phyloP scores from a whole-genome alignment of 1,139 yeast genomes.

The Insectozyma bohioensis region DNA sequence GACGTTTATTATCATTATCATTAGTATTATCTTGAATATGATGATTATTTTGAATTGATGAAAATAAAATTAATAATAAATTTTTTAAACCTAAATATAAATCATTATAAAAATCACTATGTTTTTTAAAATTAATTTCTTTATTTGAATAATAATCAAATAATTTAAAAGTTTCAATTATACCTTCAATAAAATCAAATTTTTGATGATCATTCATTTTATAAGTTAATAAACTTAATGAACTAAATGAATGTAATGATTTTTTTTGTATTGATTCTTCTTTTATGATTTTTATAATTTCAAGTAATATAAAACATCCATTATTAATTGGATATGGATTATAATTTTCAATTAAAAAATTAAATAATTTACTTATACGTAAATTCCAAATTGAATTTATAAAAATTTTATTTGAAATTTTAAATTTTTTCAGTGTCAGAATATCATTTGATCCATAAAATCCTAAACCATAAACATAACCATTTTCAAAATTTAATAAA shows the following conservation, averaged over 20 bases:
- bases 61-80: no score
- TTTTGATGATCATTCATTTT: conserved; percentile 1
- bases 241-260: no score
- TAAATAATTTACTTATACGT: conserved; percentile 15
- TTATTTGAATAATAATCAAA: conserved; percentile 7
- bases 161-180: conserved; percentile 11
- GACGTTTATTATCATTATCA: conserved; percentile 5
- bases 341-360: conserved; percentile 12
- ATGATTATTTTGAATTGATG: no score
- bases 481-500: conserved; percentile 5
- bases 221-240: conserved; percentile 1
- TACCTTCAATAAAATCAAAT: conserved; percentile 4
- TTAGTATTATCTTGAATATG: conserved; percentile 3
- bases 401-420: conserved; percentile 8
- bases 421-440: conserved; percentile 4
- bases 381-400: conserved; percentile 17
- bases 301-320: conserved; percentile 4
- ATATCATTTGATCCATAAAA: conserved; percentile 6
- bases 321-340: conserved; percentile 1
- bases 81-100: no score
- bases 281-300: conserved; percentile 7
- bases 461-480: conserved; percentile 1
- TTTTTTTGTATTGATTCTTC: no score
- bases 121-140: no score
- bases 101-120: no score